Evolutionary conservation across 2,329 filamentous ascomycete genomes (phyloP).

Genomic region (Xylaria digitata): DNA sequence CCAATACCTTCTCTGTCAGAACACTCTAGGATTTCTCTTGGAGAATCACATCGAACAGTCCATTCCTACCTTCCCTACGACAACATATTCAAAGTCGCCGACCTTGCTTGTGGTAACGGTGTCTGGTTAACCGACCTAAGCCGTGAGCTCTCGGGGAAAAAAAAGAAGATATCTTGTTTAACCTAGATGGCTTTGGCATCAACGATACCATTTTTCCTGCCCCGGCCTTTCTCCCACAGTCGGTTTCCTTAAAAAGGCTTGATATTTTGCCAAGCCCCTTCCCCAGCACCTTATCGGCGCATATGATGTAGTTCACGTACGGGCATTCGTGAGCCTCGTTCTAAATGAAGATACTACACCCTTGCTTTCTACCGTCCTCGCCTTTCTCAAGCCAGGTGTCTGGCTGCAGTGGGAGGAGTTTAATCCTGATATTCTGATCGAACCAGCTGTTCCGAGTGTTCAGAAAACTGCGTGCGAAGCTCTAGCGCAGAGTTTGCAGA

Average conservation of each 20-base stretch:
- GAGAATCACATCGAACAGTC: constrained; percentile 5
- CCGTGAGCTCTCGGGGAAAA: too few species aligned
- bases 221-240: constrained; percentile 31
- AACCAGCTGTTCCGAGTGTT: constrained; percentile 34
- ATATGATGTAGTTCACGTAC: constrained; percentile 45
- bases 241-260: constrained; percentile 38
- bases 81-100: constrained; percentile 35
- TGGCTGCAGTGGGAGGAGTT: constrained; percentile 46
- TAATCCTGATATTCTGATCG: constrained; percentile 30
- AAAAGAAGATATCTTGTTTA: constrained; percentile 27
- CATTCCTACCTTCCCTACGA: too few species aligned
- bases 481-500: background rate
- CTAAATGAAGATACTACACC: constrained; percentile 30
- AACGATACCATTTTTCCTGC: constrained; percentile 40
- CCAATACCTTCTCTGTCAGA: constrained; percentile 45
- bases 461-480: constrained; percentile 20
- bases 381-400: constrained; percentile 43
- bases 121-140: constrained; percentile 40
- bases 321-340: constrained; percentile 38
- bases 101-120: constrained; percentile 45
- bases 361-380: constrained; percentile 31
- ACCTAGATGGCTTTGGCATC: constrained; percentile 43
- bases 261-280: constrained; percentile 38
- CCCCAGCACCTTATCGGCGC: constrained; percentile 36
- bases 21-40: constrained; percentile 43